Evolutionary conservation across 176 grass and related monocot species (phyloP), one percentile per base, ranked within the genome.

Genomic region (Hordeum vulgare): DNA sequence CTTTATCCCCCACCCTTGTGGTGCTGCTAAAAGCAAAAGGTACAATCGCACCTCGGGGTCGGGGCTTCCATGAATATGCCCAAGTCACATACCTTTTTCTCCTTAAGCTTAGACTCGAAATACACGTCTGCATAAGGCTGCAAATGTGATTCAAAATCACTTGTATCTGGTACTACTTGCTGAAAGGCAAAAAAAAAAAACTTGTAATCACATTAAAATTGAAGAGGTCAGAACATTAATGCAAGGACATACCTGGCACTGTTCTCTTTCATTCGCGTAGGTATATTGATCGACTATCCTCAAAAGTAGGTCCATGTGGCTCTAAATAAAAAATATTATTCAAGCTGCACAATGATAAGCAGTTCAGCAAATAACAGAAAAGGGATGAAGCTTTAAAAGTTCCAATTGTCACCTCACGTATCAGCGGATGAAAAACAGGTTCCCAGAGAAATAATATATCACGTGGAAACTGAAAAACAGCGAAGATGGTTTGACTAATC

Each of bases 341-440:
- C 28, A 24, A 80, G 34, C 6, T 41, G 66, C 70, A 73, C 62
- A 21, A 23, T 25, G n/a, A 71, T 12, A 42, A 71, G 11, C 67
- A 42, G 39, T 54, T 25, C 11, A 71, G 5, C 9, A 41, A 71
- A 42, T 14, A 11, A 14, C 24, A 13, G 3, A 14, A 25, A 44
- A 44, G 37, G 34, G 11, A 44, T 23, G 44, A 71, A 44, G 3
- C 9, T 44, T n/a, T 15, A 21, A 26, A 69, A 44, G 24, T 44
- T 71, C 21, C 21, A 47, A 13, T 25, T 24, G 67, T 54, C 74
- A 77, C 74, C 53, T 81, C 47, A 18, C 79, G 65, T 37, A 81
- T 81, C 65, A 81, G 34, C 3, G 79, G 79, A 81, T 81, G 79
- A 81, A 70, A 81, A 71, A 6, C 24, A 57, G 65, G 79, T 27